A percentile compares a stretch with the other conserved stretches of the same genome.
Conservation (phyloP, 257 asterid species). For the Solanum lycopersicoides region DNA sequence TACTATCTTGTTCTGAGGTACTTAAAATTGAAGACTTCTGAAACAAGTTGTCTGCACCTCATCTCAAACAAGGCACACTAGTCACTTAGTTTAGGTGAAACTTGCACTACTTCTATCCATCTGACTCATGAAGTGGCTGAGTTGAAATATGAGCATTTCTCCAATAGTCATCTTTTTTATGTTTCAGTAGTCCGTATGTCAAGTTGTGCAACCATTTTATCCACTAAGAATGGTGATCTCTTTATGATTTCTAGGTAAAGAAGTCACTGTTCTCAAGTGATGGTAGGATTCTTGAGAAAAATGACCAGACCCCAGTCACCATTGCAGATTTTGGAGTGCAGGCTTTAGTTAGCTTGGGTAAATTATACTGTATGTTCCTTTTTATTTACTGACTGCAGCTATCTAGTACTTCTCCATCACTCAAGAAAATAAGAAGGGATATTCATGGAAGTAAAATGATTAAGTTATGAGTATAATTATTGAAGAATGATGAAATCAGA, state of each 20-base stretch:
- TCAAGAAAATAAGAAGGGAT: background rate
- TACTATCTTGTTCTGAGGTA: background rate
- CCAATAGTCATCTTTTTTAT: background rate
- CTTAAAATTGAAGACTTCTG: background rate
- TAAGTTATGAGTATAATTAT: background rate
- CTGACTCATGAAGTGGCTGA: background rate
- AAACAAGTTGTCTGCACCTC: background rate
- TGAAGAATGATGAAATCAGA: background rate
- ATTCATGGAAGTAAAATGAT: background rate
- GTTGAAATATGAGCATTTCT: background rate
- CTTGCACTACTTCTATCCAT: background rate
- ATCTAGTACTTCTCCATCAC: background rate
- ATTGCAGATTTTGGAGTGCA: constrained; percentile 97
- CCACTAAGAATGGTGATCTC: background rate
- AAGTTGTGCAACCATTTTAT: background rate
- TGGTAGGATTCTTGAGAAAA: constrained; percentile 51
- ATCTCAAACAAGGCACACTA: background rate
- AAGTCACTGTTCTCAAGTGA: constrained; percentile 53
- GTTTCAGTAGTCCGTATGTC: background rate
- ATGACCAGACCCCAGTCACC: constrained; percentile 85
- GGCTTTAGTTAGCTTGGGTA: constrained; percentile 93
- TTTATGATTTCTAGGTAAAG: constrained; percentile 47
- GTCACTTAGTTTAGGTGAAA: background rate
- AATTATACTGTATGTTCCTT: background rate
- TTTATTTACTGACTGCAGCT: background rate